Conservation (phyloP, 106 monocot species). For the Dendrobium nobile region DNA sequence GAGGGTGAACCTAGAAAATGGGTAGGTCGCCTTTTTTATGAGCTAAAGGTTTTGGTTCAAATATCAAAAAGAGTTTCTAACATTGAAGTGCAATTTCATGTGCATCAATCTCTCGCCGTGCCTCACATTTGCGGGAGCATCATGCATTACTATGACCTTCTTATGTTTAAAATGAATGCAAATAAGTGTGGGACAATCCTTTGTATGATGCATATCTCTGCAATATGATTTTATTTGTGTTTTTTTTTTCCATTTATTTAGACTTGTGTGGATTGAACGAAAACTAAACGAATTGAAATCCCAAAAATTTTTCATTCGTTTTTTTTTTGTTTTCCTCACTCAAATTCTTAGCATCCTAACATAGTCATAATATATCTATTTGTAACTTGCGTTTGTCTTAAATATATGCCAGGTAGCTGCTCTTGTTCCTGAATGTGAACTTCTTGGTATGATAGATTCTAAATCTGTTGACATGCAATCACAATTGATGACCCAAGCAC, state of each 20-base stretch:
- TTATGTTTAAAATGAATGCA: neutral
- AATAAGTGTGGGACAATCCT: neutral
- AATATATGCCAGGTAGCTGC: conserved; percentile 58
- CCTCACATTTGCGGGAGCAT: neutral
- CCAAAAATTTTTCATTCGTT: neutral
- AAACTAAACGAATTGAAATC: neutral
- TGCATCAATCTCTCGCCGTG: neutral
- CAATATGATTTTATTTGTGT: neutral
- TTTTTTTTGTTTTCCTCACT: neutral
- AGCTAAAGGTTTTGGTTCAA: too few relatives aligned
- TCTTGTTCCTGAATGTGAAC: conserved; percentile 66
- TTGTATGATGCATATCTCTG: neutral
- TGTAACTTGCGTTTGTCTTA: conserved; percentile 1
- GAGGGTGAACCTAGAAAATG: neutral
- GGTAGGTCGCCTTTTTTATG: neutral
- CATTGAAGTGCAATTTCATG: too few relatives aligned
- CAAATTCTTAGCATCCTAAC: neutral
- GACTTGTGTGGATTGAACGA: neutral
- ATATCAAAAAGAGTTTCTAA: too few relatives aligned
- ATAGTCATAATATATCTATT: neutral
- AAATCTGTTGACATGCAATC: conserved; percentile 40
- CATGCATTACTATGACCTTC: neutral
- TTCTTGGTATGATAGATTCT: conserved; percentile 31
- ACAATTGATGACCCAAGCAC: conserved; percentile 62
- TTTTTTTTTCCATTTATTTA: neutral